Evolutionary conservation across 31 red algal genomes (phyloP), one percentile per base, ranked within the genome.

Genomic region (Odonthalia washingtoniensis): DNA sequence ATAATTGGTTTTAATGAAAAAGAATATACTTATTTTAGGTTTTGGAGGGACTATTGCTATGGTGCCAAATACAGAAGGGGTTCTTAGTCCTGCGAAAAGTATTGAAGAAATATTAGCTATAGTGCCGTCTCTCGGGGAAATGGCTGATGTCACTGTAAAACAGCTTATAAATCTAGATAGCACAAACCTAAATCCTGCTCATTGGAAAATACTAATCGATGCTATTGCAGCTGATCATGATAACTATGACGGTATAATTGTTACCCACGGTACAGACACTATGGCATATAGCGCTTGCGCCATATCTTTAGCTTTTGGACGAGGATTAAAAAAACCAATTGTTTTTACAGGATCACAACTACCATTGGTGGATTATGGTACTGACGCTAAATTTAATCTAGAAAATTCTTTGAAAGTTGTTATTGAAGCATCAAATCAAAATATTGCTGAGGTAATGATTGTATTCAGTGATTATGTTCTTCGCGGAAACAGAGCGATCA

Each of bases 361-460:
- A 67, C 64, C 64, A 67, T 67, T 67, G 64, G 64, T 67, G 27
- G 27, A 30, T 33, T 67, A 33, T 67, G 33, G 33, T 33, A 67
- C 64, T 67, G 64, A 67, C 12, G 64, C 64, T 33, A 30, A 35
- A 33, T 67, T 35, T 67, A 67, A 67, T 67, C 64, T 67, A 33
- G 64, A 67, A 67, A 30, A 35, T 33, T 30, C 64, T 33, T 30
- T 67, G 27, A 35, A 67, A 33, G 33, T 35, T 35, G 27, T 67
- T 33, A 35, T 67, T 33, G 64, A 67, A 35, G 64, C 64, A 67
- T 33, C 30, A 33, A 67, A 67, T 67, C 27, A 67, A 67, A 67
- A 67, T 67, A 67, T 67, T 67, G 64, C 64, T 33, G 64, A 67
- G 64, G 64, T 67, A 67, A 67, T 67, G 64, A 67, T 67, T 67